phyloP scores from a whole-genome alignment of 2,329 filamentous ascomycete species.

The Fusarium sp. region DNA sequence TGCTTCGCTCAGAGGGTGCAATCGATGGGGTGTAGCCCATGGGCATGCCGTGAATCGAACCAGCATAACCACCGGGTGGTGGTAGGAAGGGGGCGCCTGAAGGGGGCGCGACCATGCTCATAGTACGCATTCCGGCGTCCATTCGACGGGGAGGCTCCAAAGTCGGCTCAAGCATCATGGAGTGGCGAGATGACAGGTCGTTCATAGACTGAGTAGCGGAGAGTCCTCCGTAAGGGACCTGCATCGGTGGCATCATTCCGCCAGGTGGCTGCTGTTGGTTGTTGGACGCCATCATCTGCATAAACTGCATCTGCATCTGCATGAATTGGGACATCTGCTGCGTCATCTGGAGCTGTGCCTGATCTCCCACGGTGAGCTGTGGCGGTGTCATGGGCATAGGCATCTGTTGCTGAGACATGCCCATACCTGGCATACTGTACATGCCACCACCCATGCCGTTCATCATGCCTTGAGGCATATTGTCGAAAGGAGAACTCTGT shows the following conservation, averaged over 20 bases:
- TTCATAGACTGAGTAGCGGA: slow-evolving; percentile 55
- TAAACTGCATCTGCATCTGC: slow-evolving; percentile 95
- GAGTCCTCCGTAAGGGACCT: slow-evolving; percentile 43
- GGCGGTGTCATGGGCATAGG: slow-evolving; percentile 55
- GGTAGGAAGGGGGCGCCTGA: slow-evolving; percentile 66
- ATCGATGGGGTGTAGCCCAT: slow-evolving; percentile 87
- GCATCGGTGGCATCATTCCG: slow-evolving; percentile 43
- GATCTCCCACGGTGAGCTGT: slow-evolving; percentile 70
- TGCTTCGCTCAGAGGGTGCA: slow-evolving; percentile 94
- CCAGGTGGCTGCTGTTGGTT: slow-evolving; percentile 39
- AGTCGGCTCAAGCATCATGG: slow-evolving; percentile 60
- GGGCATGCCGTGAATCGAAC: slow-evolving; percentile 51
- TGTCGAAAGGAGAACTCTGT: slow-evolving; percentile 58
- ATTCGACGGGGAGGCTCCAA: slow-evolving; percentile 56
- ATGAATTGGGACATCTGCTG: slow-evolving; percentile 89
- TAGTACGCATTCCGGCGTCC: slow-evolving; percentile 70
- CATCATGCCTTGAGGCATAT: slow-evolving; percentile 56
- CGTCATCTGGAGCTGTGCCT: slow-evolving; percentile 82
- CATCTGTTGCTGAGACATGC: slow-evolving; percentile 44
- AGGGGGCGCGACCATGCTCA: slow-evolving; percentile 85
- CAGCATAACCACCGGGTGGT: slow-evolving; percentile 49
- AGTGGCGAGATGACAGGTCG: slow-evolving; percentile 57
- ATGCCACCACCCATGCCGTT: slow-evolving; percentile 50
- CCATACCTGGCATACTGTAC: slow-evolving; percentile 45
- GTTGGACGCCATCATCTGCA: slow-evolving; percentile 78